phyloP scores from a whole-genome alignment of 2,329 filamentous ascomycete species.

The Didymellaceae sp. region DNA sequence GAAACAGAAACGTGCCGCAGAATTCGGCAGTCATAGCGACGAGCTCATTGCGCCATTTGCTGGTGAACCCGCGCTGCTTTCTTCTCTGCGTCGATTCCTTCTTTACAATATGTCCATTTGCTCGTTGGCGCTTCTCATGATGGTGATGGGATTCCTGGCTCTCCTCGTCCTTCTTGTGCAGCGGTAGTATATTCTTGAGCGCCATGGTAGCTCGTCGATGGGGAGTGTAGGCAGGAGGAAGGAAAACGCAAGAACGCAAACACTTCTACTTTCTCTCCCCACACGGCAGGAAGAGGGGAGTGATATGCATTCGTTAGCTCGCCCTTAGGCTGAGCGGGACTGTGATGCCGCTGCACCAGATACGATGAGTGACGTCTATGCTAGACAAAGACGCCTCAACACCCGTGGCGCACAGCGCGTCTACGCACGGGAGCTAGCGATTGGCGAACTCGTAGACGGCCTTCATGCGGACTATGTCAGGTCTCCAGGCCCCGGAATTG shows the following conservation, averaged over 20 bases:
- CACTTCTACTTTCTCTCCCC: neutral
- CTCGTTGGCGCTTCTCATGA: conserved; percentile 12
- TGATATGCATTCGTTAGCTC: neutral
- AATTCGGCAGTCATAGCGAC: conserved; percentile 48
- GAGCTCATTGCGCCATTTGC: conserved; percentile 44
- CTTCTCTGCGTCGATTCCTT: conserved; percentile 6
- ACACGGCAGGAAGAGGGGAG: neutral
- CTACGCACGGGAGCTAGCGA: conserved; percentile 10
- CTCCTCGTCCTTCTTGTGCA: conserved; percentile 13
- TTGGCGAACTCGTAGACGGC: conserved; percentile 6
- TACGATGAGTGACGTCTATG: conserved; percentile 14
- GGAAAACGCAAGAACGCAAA: neutral
- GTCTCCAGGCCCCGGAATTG: conserved; percentile 8
- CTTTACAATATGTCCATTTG: conserved; percentile 11
- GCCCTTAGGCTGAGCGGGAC: neutral
- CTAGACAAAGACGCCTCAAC: conserved; percentile 12
- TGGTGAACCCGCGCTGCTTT: conserved; percentile 6
- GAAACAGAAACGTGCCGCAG: conserved; percentile 50
- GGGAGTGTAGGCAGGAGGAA: neutral
- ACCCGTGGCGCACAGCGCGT: conserved; percentile 9
- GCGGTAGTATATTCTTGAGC: conserved; percentile 13
- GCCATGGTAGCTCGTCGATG: conserved; percentile 2
- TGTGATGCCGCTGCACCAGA: neutral
- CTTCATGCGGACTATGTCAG: conserved; percentile 1
- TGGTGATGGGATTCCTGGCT: neutral